phyloP scores from a whole-genome alignment of 78 protist species.

The Trichosphaerium sp. region DNA sequence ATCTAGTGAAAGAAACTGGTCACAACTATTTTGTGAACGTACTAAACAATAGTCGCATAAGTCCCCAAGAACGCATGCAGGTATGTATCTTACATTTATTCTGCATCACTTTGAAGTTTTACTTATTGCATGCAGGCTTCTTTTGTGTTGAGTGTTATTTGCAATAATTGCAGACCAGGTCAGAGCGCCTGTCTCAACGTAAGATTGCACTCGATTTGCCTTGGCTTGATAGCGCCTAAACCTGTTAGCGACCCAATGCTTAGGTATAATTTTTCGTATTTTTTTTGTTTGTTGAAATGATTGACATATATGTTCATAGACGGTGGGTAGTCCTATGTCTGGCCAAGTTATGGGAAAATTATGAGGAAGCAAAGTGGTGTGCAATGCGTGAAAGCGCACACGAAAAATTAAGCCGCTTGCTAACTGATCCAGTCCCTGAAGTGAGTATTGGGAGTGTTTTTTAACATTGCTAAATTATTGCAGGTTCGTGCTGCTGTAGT shows the following conservation, averaged over 20 bases:
- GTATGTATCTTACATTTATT: neutral
- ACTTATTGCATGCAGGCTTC: conserved; percentile 33
- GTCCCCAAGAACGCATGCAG: neutral
- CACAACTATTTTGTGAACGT: conserved; percentile 65
- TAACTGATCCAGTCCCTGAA: conserved; percentile 48
- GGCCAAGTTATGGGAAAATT: conserved; percentile 63
- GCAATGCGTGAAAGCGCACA: conserved; percentile 29
- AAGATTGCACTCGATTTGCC: conserved; percentile 21
- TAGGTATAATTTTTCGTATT: neutral
- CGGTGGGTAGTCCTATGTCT: conserved; percentile 60
- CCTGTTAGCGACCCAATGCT: conserved; percentile 59
- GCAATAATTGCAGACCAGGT: conserved; percentile 47
- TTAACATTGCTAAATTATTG: neutral
- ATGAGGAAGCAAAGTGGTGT: conserved; percentile 51
- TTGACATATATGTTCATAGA: too few relatives aligned
- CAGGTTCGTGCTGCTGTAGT: conserved; percentile 64
- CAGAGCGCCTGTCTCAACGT: conserved; percentile 58
- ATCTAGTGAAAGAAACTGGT: conserved; percentile 69
- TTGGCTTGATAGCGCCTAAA: conserved; percentile 16
- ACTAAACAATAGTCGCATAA: conserved; percentile 5
- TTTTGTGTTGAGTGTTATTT: conserved; percentile 30
- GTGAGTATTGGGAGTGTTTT: neutral
- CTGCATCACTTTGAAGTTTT: neutral
- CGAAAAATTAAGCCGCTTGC: conserved; percentile 31
- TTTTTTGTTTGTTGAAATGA: neutral